phyloP scores from a whole-genome alignment of 2,329 filamentous ascomycete species.

The Aureobasidium sp. region DNA sequence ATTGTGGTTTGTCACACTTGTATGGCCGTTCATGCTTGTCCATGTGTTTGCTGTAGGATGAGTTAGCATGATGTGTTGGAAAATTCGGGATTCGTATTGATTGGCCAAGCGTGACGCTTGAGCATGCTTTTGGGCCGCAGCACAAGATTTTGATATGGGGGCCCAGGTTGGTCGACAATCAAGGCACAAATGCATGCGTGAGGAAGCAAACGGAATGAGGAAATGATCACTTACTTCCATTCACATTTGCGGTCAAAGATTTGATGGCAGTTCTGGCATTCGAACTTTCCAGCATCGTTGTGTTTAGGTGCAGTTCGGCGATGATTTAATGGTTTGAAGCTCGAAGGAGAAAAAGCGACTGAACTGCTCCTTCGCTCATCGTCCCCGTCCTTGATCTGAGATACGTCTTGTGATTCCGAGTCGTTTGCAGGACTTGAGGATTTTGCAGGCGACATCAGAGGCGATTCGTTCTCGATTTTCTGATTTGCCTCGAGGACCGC shows the following conservation, averaged over 20 bases:
- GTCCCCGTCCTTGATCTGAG: background rate
- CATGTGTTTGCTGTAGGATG: constrained; percentile 75
- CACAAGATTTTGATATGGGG: background rate
- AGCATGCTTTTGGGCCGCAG: background rate
- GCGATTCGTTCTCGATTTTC: background rate
- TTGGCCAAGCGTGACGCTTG: background rate
- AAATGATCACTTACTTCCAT: constrained; percentile 66
- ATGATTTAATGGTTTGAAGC: constrained; percentile 1
- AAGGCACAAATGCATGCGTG: no score
- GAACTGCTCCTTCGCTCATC: constrained; percentile 1
- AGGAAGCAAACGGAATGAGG: background rate
- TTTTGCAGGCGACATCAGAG: constrained; percentile 9
- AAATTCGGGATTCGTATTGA: background rate
- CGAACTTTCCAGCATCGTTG: constrained; percentile 6
- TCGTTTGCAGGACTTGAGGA: background rate
- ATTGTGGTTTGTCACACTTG: constrained; percentile 72
- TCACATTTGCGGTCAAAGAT: constrained; percentile 78
- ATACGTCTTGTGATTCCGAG: background rate
- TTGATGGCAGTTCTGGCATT: constrained; percentile 10
- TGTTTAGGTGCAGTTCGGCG: constrained; percentile 1
- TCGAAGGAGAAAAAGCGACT: background rate
- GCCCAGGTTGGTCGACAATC: background rate
- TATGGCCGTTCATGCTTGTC: constrained; percentile 95
- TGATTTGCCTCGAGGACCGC: background rate
- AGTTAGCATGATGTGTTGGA: constrained; percentile 19